Percentiles rank a stretch among this genome's conserved stretches.
These are phyloP conservation scores for Starmerella etchellsii DNA, from an alignment of 805 yeast species.

Conservation along the genomic window DNA sequence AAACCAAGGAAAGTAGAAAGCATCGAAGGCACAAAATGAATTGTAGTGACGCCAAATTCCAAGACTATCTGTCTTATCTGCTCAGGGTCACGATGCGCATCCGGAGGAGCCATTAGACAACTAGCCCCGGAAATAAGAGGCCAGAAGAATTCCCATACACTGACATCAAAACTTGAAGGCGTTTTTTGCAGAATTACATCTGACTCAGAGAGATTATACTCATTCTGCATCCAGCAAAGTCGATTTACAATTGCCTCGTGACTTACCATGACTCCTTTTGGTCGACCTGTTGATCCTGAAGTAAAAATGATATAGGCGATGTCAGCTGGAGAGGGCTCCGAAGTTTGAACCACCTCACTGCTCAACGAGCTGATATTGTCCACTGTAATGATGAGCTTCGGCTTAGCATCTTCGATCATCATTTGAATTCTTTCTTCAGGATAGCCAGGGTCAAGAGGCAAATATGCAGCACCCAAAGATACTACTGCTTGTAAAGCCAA, in stretches of 20 bases:
- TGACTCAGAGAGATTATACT: not conserved
- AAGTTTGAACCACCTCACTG: not conserved
- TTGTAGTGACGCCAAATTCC: conserved; percentile 6
- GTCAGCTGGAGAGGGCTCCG: conserved; percentile 40
- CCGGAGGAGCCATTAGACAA: conserved; percentile 13
- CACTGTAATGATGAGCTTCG: conserved; percentile 2
- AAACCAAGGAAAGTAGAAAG: conserved; percentile 3
- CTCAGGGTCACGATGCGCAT: conserved; percentile 11
- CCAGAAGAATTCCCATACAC: conserved; percentile 16
- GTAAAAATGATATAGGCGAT: conserved; percentile 70
- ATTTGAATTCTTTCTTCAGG: conserved; percentile 7
- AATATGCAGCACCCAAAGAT: conserved; percentile 7
- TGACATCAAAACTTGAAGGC: conserved; percentile 14
- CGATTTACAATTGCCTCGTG: conserved; percentile 13
- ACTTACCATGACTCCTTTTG: conserved; percentile 62
- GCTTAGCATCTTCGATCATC: conserved; percentile 13
- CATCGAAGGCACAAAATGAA: conserved; percentile 17
- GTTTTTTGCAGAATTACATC: conserved; percentile 14
- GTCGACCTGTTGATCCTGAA: conserved; percentile 73
- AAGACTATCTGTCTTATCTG: not conserved
- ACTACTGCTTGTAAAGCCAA: conserved; percentile 9
- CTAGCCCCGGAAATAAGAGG: conserved; percentile 12
- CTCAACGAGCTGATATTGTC: not conserved
- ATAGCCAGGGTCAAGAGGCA: conserved; percentile 11
- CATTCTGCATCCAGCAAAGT: conserved; percentile 12